These are phyloP conservation scores for Potentilla sterilis DNA, from an alignment of 306 rosid genomes.

Conservation along the genomic window DNA sequence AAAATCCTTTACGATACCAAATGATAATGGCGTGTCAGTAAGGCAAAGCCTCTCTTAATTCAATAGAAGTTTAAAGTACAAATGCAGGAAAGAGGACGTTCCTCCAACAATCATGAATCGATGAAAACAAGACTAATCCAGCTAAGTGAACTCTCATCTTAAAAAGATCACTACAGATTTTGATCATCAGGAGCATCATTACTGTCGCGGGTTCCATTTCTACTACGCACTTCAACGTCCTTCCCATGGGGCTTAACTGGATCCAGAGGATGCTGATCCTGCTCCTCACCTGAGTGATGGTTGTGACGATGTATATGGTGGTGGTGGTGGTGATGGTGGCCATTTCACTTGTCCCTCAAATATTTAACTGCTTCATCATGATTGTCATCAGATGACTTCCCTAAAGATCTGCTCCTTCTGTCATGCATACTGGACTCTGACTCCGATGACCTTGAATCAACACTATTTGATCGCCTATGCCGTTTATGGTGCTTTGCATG, in stretches of 20 bases:
- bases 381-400: constrained; percentile 53
- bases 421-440: constrained; percentile 30
- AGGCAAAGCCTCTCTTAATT: neutral
- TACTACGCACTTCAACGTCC: constrained; percentile 14
- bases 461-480: constrained; percentile 41
- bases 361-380: constrained; percentile 38
- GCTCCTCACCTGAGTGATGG: constrained; percentile 37
- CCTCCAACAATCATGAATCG: neutral
- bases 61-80: neutral
- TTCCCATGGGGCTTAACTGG: constrained; percentile 28
- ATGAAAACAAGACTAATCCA: neutral
- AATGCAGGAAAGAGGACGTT: neutral
- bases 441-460: constrained; percentile 48
- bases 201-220: constrained; percentile 21
- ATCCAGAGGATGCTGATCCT: constrained; percentile 25
- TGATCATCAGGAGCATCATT: constrained; percentile 15
- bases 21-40: too few relatives aligned
- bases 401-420: constrained; percentile 44
- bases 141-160: neutral
- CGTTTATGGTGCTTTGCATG: constrained; percentile 45
- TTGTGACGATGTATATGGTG: constrained; percentile 35
- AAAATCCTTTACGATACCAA: neutral
- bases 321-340: constrained; percentile 34
- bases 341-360: constrained; percentile 34
- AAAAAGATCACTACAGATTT: neutral